These are phyloP conservation scores for Stachybotrys echinatus DNA, from an alignment of 2,329 filamentous ascomycete species.

Conservation along the genomic window DNA sequence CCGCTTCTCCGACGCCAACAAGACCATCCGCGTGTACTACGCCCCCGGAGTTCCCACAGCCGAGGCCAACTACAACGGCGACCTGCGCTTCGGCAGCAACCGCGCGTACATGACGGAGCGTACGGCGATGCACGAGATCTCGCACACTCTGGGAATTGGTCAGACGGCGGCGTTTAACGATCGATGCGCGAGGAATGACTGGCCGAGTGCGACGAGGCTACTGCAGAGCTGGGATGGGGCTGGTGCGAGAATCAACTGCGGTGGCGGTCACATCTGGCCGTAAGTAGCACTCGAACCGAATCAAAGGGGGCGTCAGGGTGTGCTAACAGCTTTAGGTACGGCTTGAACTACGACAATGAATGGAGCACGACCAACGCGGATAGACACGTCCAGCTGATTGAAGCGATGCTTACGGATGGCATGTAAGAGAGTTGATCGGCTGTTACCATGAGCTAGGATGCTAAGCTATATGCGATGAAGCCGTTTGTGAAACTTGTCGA, in stretches of 20 bases:
- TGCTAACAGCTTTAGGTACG: constrained; percentile 17
- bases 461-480: no score
- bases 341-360: constrained; percentile 37
- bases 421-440: constrained; percentile 5
- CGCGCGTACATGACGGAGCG: constrained; percentile 42
- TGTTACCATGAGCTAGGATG: no score
- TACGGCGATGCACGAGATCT: constrained; percentile 42
- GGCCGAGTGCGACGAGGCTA: constrained; percentile 33
- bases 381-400: constrained; percentile 34
- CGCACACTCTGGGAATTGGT: constrained; percentile 42
- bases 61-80: constrained; percentile 39
- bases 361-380: constrained; percentile 38
- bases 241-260: constrained; percentile 30
- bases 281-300: background rate
- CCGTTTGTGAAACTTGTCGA: no score
- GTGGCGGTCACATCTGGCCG: constrained; percentile 34
- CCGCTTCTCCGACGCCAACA: constrained; percentile 25
- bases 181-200: constrained; percentile 32
- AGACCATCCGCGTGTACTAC: constrained; percentile 34
- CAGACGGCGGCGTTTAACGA: constrained; percentile 33
- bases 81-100: constrained; percentile 40
- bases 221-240: constrained; percentile 35
- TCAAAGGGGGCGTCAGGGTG: background rate
- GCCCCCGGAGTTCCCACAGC: constrained; percentile 37
- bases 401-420: constrained; percentile 40